A percentile compares a stretch with the other conserved stretches of the same genome.
Conservation (phyloP, 2,329 filamentous ascomycete genomes). For the Cordyceps javanica region DNA sequence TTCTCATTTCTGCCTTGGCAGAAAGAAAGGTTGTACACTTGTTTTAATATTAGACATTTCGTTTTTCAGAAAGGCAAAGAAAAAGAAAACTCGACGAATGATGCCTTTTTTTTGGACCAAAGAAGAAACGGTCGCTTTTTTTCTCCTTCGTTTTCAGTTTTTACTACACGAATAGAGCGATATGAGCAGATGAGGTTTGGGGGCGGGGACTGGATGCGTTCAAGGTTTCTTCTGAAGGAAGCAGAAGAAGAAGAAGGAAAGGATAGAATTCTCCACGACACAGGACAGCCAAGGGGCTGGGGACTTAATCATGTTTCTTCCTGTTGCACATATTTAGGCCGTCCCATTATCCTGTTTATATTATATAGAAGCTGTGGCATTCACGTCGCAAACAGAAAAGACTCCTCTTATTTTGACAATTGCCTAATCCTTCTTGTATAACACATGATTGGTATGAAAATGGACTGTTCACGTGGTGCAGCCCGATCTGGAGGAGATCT, state of each 20-base stretch:
- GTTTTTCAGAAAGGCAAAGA: neutral
- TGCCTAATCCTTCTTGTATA: neutral
- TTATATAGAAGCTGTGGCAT: neutral
- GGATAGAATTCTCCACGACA: neutral
- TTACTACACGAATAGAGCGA: conserved; percentile 13
- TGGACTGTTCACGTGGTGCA: no score
- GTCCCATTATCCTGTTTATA: neutral
- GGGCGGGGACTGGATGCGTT: no score
- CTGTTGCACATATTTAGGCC: neutral
- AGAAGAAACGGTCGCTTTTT: neutral
- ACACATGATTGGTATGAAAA: no score
- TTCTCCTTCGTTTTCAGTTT: conserved; percentile 7
- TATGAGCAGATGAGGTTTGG: conserved; percentile 3
- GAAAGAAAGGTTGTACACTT: neutral
- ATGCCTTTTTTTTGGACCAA: conserved; percentile 4
- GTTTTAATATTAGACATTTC: conserved; percentile 4
- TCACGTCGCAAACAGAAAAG: neutral
- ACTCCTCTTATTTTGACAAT: neutral
- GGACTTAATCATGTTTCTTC: neutral
- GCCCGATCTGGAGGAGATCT: neutral
- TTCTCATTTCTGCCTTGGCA: no score
- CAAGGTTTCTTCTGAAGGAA: neutral
- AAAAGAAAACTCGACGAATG: no score
- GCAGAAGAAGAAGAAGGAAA: neutral
- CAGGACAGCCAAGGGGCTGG: neutral